Evolutionary conservation across 2,329 filamentous ascomycete genomes (phyloP).

Genomic region (Pseudogymnoascus sp.): DNA sequence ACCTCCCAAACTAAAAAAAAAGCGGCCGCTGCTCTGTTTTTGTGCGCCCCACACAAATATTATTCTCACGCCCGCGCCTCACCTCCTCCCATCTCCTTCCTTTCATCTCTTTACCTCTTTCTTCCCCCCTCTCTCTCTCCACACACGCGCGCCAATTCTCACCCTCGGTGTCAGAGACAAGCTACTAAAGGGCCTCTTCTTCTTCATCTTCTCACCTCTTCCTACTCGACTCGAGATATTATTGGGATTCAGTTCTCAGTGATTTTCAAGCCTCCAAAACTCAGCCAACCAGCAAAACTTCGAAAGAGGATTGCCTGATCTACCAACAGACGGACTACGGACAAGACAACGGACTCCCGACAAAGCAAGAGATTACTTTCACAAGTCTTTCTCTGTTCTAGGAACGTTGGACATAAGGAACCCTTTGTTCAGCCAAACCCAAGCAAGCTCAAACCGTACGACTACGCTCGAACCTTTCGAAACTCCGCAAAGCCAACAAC

Average conservation of each 20-base stretch:
- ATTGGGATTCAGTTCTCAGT: constrained; percentile 12
- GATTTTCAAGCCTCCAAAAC: not conserved
- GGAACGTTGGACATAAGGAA: not conserved
- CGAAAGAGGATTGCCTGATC: constrained; percentile 8
- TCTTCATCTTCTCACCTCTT: not conserved
- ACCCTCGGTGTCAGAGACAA: constrained; percentile 11
- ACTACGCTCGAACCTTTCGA: constrained; percentile 1
- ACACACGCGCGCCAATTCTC: constrained; percentile 11
- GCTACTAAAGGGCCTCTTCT: not conserved
- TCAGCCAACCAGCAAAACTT: constrained; percentile 5
- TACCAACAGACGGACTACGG: not conserved
- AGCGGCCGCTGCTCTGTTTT: not conserved
- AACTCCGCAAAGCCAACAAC: not conserved
- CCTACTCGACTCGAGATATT: constrained; percentile 7
- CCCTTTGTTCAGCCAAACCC: not conserved
- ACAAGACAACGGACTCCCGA: not conserved
- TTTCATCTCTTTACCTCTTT: constrained; percentile 1
- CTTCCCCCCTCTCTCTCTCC: constrained; percentile 6
- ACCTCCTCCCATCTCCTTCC: not conserved
- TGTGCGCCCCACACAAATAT: constrained; percentile 8
- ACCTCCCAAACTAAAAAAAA: not conserved
- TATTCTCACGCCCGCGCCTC: constrained; percentile 1
- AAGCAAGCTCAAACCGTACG: not conserved
- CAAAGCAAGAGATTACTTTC: constrained; percentile 2
- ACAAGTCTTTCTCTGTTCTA: not conserved